Evolutionary conservation across 2,329 filamentous ascomycete species (phyloP).

Genomic region (Fusarium nurragi): DNA sequence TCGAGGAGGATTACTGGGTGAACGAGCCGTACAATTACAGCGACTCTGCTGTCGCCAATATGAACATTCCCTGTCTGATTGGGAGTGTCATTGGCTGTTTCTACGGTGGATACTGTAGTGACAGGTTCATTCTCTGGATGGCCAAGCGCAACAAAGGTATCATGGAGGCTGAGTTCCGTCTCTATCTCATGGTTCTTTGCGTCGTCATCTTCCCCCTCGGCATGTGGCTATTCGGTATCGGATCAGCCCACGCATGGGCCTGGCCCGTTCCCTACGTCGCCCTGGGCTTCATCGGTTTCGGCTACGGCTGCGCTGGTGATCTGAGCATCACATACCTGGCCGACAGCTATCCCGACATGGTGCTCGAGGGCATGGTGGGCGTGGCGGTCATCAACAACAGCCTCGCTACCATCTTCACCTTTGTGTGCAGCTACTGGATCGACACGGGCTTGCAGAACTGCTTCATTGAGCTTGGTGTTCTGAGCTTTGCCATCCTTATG

Average conservation of each 20-base stretch:
- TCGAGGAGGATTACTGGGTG: constrained; percentile 66
- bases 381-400: constrained; percentile 67
- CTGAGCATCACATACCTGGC: constrained; percentile 64
- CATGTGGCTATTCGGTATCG: constrained; percentile 63
- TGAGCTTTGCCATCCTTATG: constrained; percentile 62
- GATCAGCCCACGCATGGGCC: constrained; percentile 58
- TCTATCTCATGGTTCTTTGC: constrained; percentile 62
- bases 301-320: constrained; percentile 67
- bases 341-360: constrained; percentile 65
- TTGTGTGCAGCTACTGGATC: constrained; percentile 60
- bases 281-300: constrained; percentile 66
- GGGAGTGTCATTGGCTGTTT: constrained; percentile 65
- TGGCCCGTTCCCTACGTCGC: constrained; percentile 66
- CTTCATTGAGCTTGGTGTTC: constrained; percentile 61
- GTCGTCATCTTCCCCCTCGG: constrained; percentile 60
- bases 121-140: constrained; percentile 65
- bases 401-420: constrained; percentile 64
- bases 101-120: constrained; percentile 66
- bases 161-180: constrained; percentile 64
- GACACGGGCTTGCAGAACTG: constrained; percentile 56
- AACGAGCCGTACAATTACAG: constrained; percentile 64
- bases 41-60: constrained; percentile 63
- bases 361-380: constrained; percentile 67
- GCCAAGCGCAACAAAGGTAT: constrained; percentile 62
- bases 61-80: constrained; percentile 65